These are phyloP conservation scores for Magnusiomyces tetraspermus DNA, from an alignment of 1,139 yeast species.

Conservation along the genomic window DNA sequence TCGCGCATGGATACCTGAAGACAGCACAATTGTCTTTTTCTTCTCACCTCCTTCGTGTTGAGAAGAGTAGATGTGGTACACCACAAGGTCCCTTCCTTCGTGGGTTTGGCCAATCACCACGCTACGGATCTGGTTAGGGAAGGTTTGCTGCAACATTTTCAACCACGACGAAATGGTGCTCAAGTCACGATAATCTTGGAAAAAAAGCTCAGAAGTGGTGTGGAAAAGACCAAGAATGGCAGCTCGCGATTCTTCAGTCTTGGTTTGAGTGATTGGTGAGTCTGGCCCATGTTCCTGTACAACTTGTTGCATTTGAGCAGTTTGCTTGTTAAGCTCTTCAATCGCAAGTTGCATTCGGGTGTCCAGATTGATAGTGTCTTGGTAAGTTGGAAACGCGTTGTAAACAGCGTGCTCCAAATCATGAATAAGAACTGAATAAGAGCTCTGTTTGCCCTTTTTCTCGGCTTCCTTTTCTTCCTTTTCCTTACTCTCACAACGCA, in stretches of 20 bases:
- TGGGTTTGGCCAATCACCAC: conserved; percentile 66
- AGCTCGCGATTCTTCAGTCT: conserved; percentile 1
- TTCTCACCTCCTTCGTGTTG: conserved; percentile 34
- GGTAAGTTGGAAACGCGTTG: conserved; percentile 19
- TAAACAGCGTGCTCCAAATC: conserved; percentile 29
- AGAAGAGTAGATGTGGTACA: conserved; percentile 48
- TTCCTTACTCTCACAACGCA: conserved; percentile 16
- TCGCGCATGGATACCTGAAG: conserved; percentile 83
- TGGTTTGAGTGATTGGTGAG: too few species aligned
- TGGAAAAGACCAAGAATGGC: conserved; percentile 6
- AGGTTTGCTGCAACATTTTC: conserved; percentile 42
- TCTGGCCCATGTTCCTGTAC: too few species aligned
- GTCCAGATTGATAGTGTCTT: background rate
- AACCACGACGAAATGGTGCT: conserved; percentile 67
- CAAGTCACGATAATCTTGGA: conserved; percentile 60
- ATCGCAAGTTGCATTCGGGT: background rate
- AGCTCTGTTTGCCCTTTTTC: conserved; percentile 13
- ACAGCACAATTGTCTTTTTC: conserved; percentile 61
- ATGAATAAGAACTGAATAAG: conserved; percentile 22
- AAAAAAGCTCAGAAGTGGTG: conserved; percentile 37
- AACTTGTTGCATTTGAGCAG: too few species aligned
- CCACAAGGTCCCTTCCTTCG: conserved; percentile 63
- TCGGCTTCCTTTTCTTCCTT: too few species aligned
- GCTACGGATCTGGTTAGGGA: conserved; percentile 49
- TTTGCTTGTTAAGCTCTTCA: too few species aligned